Base-by-base conservation (phyloP, 1,139 yeast genomes). In the Saccharomycopsis hybrid region DNA sequence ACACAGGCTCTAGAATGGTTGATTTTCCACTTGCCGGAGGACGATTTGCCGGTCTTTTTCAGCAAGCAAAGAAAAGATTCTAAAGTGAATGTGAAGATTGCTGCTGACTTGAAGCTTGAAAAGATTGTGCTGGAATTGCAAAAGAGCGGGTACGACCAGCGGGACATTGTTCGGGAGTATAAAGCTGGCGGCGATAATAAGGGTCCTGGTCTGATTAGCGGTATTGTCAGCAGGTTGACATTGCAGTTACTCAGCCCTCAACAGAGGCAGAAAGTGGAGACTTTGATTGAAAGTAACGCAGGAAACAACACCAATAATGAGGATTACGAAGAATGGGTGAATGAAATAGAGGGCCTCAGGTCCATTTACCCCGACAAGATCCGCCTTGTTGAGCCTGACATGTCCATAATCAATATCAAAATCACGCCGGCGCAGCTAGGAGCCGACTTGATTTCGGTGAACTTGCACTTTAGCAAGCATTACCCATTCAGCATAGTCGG, bases 21-120 rank as follows among this genome's bases (percentile, higher is more conserved):
- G 27, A 66, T 90, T 11, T 82, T 90, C 58, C 94, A 90, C 60
- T 76, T 90, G 2, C 97, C 97, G 0, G 97, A 90, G 59, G 97
- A 89, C 61, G 98, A 92, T 61, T 68, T 92, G 43, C 98, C 98
- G 0, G 51, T 59, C 2, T 69, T 62, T 50, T 70, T 70, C 49
- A 63, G 60, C 11, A 65, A 65, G 55, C 62, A 72, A 5, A 69
- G 69, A 32, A 70, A 74, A 50, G 80, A 78, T 55, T 68, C 77
- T 1, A 69, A 68, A 41, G 73, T 74, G 27, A 67, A 69, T 28
- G 65, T 78, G 35, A 77, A 72, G 52, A 71, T 77, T 9, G 68
- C 80, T 8, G 69, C 28, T 5, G 44, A 48, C 25, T 29, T 48
- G 65, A 30, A 62, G 70, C 56, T 59, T n/a, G 77, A 73, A 55